A percentile compares a stretch with the other conserved stretches of the same genome.
phyloP scores from a whole-genome alignment of 116 monocot species.

The Cymodocea nodosa region DNA sequence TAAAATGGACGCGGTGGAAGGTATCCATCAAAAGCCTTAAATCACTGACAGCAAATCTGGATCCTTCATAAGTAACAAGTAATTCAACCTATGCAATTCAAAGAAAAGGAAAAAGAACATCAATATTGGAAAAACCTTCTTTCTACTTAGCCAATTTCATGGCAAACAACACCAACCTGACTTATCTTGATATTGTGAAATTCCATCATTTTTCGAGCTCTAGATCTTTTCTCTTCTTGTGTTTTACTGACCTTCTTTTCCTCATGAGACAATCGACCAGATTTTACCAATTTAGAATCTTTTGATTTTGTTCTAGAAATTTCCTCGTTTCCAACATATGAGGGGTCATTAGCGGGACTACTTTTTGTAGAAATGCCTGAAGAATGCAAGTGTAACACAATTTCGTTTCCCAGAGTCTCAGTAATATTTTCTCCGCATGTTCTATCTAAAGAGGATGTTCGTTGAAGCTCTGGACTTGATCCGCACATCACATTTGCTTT shows the following conservation, averaged over 20 bases:
- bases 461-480: conserved; percentile 55
- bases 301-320: conserved; percentile 41
- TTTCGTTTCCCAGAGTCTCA: conserved; percentile 53
- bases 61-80: conserved; percentile 92
- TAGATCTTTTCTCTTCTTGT: conserved; percentile 82
- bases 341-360: conserved; percentile 40
- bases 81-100: conserved; percentile 60
- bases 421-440: conserved; percentile 57
- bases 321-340: conserved; percentile 27
- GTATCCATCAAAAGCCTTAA: conserved; percentile 95
- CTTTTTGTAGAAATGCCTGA: conserved; percentile 42
- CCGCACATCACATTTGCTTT: conserved; percentile 62
- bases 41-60: conserved; percentile 93
- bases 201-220: conserved; percentile 82
- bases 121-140: neutral
- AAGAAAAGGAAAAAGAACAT: neutral
- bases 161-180: conserved; percentile 44
- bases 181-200: conserved; percentile 98
- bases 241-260: conserved; percentile 79
- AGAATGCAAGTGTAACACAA: conserved; percentile 32
- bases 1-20: conserved; percentile 80
- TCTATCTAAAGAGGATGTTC: conserved; percentile 68
- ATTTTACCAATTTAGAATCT: conserved; percentile 45
- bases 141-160: neutral
- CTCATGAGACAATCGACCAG: conserved; percentile 76